These are phyloP conservation scores for Musa acuminata DNA, from an alignment of 176 grass and related monocot genomes.

Conservation along the genomic window DNA sequence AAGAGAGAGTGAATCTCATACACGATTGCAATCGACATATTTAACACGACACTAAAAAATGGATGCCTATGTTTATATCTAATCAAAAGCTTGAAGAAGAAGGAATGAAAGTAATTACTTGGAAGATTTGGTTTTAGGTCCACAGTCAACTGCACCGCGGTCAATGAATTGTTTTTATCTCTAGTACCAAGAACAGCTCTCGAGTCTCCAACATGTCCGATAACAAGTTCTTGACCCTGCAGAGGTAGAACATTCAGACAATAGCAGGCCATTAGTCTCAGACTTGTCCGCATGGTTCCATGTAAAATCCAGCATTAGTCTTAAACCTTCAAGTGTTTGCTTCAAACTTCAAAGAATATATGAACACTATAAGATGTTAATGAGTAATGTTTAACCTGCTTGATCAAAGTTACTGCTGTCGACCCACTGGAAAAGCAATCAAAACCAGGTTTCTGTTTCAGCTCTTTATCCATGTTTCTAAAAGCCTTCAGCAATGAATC, in stretches of 20 bases:
- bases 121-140: constrained; percentile 91
- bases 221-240: constrained; percentile 78
- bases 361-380: not conserved
- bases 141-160: constrained; percentile 69
- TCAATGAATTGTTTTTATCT: constrained; percentile 49
- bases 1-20: not conserved
- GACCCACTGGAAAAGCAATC: constrained; percentile 75
- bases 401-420: constrained; percentile 73
- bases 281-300: too few species aligned
- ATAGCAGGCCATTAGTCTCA: not conserved
- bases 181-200: constrained; percentile 70
- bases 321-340: too few species aligned
- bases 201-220: constrained; percentile 79
- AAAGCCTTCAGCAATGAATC: constrained; percentile 53
- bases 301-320: too few species aligned
- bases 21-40: not conserved
- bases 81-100: not conserved
- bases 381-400: constrained; percentile 41
- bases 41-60: not conserved
- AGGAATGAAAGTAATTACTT: constrained; percentile 32
- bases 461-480: constrained; percentile 61
- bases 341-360: not conserved
- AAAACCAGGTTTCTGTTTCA: constrained; percentile 47
- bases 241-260: constrained; percentile 2
- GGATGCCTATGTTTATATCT: not conserved